These are phyloP conservation scores for Trichoderma sp. DNA, from an alignment of 2,329 filamentous ascomycete genomes.

Conservation along the genomic window DNA sequence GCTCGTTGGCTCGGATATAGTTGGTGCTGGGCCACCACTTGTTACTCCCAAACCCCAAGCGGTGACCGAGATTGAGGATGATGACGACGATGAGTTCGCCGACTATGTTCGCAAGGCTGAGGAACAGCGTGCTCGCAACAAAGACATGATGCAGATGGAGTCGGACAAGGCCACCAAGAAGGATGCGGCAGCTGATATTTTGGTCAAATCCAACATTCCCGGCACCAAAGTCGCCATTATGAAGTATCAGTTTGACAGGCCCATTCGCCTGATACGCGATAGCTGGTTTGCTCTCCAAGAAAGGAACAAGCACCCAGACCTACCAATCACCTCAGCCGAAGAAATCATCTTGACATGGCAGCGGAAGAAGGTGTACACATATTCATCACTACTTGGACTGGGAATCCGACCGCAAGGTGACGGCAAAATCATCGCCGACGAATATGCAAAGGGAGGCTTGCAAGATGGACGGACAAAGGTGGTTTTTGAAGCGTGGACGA, in stretches of 20 bases:
- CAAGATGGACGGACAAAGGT: slow-evolving; percentile 60
- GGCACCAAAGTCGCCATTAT: slow-evolving; percentile 61
- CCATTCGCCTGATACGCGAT: slow-evolving; percentile 66
- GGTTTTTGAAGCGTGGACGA: slow-evolving; percentile 78
- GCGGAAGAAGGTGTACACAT: slow-evolving; percentile 70
- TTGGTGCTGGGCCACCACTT: background rate
- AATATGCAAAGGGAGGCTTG: slow-evolving; percentile 49
- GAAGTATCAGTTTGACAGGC: slow-evolving; percentile 68
- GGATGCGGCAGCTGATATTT: slow-evolving; percentile 39
- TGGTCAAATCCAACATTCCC: slow-evolving; percentile 66
- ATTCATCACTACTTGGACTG: slow-evolving; percentile 72
- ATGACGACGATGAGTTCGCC: slow-evolving; percentile 45
- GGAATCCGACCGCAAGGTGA: slow-evolving; percentile 56
- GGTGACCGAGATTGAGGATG: background rate
- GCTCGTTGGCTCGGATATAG: slow-evolving; percentile 32
- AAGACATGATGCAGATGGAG: slow-evolving; percentile 33
- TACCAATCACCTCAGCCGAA: slow-evolving; percentile 49
- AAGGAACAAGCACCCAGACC: slow-evolving; percentile 41
- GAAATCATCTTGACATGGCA: slow-evolving; percentile 80
- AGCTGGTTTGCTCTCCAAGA: slow-evolving; percentile 71
- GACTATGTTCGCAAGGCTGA: slow-evolving; percentile 52
- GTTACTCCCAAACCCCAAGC: background rate
- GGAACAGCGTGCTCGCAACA: slow-evolving; percentile 38
- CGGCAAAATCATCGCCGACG: slow-evolving; percentile 49
- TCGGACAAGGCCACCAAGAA: slow-evolving; percentile 34